phyloP scores from a whole-genome alignment of 441 rosid species.

The Geranium incanum region DNA sequence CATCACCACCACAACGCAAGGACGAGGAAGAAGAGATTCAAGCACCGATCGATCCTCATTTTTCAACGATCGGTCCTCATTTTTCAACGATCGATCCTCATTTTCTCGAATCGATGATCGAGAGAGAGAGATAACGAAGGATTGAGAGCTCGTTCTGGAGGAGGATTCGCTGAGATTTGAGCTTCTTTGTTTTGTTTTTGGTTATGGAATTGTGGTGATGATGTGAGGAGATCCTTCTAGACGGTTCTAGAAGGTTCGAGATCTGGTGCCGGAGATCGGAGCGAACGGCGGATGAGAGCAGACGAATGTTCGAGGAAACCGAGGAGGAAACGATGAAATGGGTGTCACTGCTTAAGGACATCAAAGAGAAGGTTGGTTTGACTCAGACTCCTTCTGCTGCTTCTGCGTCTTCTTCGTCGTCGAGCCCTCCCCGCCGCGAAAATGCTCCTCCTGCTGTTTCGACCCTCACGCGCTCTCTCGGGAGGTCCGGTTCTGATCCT shows the following conservation, averaged over 20 bases:
- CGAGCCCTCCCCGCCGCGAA: conserved; percentile 36
- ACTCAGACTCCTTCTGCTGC: conserved; percentile 59
- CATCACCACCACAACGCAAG: too few species aligned
- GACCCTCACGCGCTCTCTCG: conserved; percentile 46
- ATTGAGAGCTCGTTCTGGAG: too few species aligned
- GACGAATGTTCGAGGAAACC: conserved; percentile 31
- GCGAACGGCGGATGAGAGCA: conserved; percentile 45
- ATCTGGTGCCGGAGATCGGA: conserved; percentile 45
- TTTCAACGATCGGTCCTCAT: too few species aligned
- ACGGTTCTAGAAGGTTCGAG: conserved; percentile 41
- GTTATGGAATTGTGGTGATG: not conserved
- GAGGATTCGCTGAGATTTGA: not conserved
- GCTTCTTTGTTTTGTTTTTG: not conserved
- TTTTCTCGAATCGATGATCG: not conserved
- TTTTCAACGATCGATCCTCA: not conserved
- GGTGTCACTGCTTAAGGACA: conserved; percentile 89
- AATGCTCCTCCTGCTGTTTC: conserved; percentile 31
- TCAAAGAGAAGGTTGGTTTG: conserved; percentile 96
- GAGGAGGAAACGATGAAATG: conserved; percentile 72
- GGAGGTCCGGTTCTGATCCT: conserved; percentile 42
- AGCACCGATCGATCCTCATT: not conserved
- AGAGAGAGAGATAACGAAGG: not conserved
- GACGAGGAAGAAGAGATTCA: not conserved
- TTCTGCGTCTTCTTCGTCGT: conserved; percentile 34
- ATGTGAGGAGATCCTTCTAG: conserved; percentile 37